A percentile compares a stretch with the other conserved stretches of the same genome.
These are phyloP conservation scores for Echinochloa phyllopogon DNA, from an alignment of 176 grass and related monocot genomes.

Conservation along the genomic window DNA sequence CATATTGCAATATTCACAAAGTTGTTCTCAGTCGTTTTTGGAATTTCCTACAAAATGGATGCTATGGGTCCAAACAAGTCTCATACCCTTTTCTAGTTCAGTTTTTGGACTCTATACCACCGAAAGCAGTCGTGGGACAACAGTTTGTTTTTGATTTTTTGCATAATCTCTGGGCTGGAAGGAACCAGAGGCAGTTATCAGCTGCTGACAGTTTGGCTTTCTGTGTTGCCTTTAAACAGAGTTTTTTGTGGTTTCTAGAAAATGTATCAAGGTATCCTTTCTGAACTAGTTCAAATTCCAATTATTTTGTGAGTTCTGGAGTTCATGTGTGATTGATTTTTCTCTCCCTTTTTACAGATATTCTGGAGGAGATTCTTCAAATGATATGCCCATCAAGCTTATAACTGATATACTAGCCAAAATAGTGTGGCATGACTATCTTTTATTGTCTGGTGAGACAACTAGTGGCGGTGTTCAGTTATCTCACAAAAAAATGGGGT, in stretches of 20 bases:
- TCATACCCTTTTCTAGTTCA: conserved; percentile 78
- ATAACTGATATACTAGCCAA: conserved; percentile 66
- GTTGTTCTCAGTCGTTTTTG: conserved; percentile 70
- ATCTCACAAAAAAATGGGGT: conserved; percentile 51
- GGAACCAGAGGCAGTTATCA: conserved; percentile 69
- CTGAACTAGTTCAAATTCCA: conserved; percentile 39
- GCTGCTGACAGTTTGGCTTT: conserved; percentile 71
- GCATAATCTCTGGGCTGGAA: conserved; percentile 86
- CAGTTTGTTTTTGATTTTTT: conserved; percentile 82
- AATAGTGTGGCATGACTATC: conserved; percentile 81
- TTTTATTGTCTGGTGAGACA: conserved; percentile 51
- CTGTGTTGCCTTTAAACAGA: conserved; percentile 69
- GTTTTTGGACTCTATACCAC: conserved; percentile 84
- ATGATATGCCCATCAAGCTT: conserved; percentile 57
- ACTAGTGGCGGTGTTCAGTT: conserved; percentile 34
- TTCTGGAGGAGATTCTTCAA: conserved; percentile 48
- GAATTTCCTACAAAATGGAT: conserved; percentile 86
- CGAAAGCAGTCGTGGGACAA: conserved; percentile 57
- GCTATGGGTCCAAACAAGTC: conserved; percentile 84
- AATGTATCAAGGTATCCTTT: conserved; percentile 74
- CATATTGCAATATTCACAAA: conserved; percentile 83
- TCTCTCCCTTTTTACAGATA: conserved; percentile 56
- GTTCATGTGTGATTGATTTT: not conserved
- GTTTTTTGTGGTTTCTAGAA: conserved; percentile 75
- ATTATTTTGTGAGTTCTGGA: conserved; percentile 13